A percentile compares a stretch with the other conserved stretches of the same genome.
These are phyloP conservation scores for Coemansia sp. DNA, from an alignment of 192 early-diverging fungal genomes.

Conservation along the genomic window DNA sequence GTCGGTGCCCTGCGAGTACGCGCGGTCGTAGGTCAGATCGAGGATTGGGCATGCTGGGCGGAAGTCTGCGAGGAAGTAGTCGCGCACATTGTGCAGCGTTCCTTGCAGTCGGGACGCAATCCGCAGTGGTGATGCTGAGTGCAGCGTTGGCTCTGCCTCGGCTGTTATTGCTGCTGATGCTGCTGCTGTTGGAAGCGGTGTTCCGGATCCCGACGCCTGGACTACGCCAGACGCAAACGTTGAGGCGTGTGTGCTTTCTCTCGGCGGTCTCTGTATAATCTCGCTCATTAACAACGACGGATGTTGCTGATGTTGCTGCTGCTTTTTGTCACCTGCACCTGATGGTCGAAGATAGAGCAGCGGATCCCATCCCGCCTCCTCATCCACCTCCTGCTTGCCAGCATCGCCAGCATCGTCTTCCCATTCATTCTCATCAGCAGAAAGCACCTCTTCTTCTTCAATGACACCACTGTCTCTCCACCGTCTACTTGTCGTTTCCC, in stretches of 20 bases:
- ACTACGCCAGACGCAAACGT: slow-evolving; percentile 6
- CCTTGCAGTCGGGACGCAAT: slow-evolving; percentile 8
- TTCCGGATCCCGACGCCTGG: not conserved
- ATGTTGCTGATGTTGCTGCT: not conserved
- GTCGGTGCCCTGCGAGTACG: slow-evolving; percentile 40
- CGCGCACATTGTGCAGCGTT: slow-evolving; percentile 32
- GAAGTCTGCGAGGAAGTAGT: slow-evolving; percentile 51
- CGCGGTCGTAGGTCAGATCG: slow-evolving; percentile 48
- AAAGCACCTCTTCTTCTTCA: not conserved
- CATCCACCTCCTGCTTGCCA: not conserved
- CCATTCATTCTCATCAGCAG: slow-evolving; percentile 10
- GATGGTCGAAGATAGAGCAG: slow-evolving; percentile 29
- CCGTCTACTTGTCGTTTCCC: not conserved
- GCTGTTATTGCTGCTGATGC: not conserved
- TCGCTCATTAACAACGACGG: not conserved
- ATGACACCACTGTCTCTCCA: slow-evolving; percentile 1
- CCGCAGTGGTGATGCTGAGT: not conserved
- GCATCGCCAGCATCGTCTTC: slow-evolving; percentile 1
- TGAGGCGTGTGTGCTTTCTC: not conserved
- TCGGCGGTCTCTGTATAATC: not conserved
- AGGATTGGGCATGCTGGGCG: slow-evolving; percentile 42
- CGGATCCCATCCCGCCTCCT: slow-evolving; percentile 28
- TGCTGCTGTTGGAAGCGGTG: not conserved
- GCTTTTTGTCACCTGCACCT: not conserved
- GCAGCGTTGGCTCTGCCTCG: not conserved